Base-by-base conservation (phyloP, 2,329 filamentous ascomycete genomes). In the Davidsoniella eucalypti region DNA sequence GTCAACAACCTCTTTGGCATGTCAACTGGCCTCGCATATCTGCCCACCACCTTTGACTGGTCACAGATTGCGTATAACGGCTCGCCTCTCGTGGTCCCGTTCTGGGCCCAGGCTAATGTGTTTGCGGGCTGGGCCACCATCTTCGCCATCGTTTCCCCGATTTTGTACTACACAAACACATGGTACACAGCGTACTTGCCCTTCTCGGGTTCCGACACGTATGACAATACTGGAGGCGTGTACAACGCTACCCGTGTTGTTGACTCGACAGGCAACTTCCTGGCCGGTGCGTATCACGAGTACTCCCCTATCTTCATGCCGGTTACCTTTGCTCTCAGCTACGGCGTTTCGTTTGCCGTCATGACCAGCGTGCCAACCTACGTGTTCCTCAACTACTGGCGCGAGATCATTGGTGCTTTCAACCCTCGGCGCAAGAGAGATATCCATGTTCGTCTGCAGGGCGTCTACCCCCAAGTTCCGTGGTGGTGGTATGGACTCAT, bases 221-320 rank as follows among this genome's bases (percentile, higher is more conserved):
- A 73, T 67, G 79, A 82, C 64, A 83, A 82, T 58, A 78, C 68
- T 0, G 79, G 76, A 21, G 59, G 63, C 1, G 55, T 65, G 10
- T 83, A 83, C 63, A 71, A 82, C 54, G 75, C 79, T 3, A 67
- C 67, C 3, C 68, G 67, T 12, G 78, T 83, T 44, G 67, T 83
- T 21, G 71, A 71, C 50, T 56, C 62, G 4, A 66, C 78, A 55
- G 64, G 68, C 48, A 67, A 71, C 14, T 73, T 83, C 51, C 72
- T 82, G 59, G 69, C 71, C 56, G 69, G 67, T 2, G 73, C 73
- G 8, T 83, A 84, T 61, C 66, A 71, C 54, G 65, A 66, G 14
- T 83, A 83, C 60, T 83, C 69, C 0, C 72, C 70, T 2, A 62
- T 73, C 16, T 68, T 70, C 52, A 56, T 78, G 40, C 72, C 70